These are phyloP conservation scores for Phylloporus sp. DNA, from an alignment of 768 basidiomycete species.

Conservation along the genomic window DNA sequence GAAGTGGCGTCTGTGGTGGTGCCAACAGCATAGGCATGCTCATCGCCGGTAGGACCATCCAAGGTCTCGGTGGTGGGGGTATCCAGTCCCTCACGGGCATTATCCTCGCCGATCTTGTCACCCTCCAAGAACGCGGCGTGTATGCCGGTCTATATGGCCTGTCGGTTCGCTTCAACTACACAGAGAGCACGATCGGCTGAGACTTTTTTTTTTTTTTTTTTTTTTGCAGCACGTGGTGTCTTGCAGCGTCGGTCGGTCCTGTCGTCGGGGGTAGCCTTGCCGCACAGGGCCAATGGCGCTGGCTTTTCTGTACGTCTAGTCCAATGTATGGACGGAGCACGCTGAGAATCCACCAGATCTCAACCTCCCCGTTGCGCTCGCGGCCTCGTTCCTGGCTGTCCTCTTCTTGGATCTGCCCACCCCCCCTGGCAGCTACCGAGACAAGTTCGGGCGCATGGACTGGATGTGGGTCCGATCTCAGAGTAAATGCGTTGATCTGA, in stretches of 20 bases:
- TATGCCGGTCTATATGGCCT: constrained; percentile 29
- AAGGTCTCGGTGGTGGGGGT: constrained; percentile 37
- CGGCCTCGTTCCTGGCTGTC: constrained; percentile 21
- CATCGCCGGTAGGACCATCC: constrained; percentile 26
- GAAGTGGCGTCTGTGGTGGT: constrained; percentile 35
- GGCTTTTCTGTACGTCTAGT: constrained; percentile 38
- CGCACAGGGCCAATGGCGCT: constrained; percentile 34
- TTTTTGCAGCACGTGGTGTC: constrained; percentile 28
- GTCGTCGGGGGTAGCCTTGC: constrained; percentile 36
- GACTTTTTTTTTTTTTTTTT: neutral
- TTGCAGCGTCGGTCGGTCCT: constrained; percentile 33
- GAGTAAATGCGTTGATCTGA: neutral
- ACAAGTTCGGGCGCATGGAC: constrained; percentile 37
- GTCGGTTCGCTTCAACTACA: no score
- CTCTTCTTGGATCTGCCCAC: constrained; percentile 32
- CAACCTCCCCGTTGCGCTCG: constrained; percentile 35
- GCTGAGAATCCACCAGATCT: constrained; percentile 28
- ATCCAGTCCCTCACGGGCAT: constrained; percentile 36
- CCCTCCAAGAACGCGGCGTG: constrained; percentile 39
- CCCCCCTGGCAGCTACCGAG: constrained; percentile 29
- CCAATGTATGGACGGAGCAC: neutral
- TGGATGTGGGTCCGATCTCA: constrained; percentile 30
- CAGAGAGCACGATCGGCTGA: neutral
- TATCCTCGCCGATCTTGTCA: constrained; percentile 40
- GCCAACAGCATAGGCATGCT: constrained; percentile 19